Percentiles rank a stretch among this genome's conserved stretches.
Evolutionary conservation across 2,329 filamentous ascomycete species (phyloP).

Genomic region (Phialophora macrospora): DNA sequence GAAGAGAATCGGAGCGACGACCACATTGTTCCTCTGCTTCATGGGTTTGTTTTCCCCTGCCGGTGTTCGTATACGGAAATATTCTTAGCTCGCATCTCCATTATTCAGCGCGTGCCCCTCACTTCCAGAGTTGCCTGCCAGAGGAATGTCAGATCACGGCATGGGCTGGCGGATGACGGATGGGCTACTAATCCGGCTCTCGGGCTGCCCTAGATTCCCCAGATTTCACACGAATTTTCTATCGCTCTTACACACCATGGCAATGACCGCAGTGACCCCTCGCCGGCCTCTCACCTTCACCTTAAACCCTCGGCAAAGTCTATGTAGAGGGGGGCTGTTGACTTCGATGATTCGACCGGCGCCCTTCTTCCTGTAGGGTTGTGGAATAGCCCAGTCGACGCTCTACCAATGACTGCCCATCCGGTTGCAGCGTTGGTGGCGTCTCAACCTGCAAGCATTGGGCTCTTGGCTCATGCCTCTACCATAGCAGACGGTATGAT

Average conservation of each 20-base stretch:
- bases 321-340: background rate
- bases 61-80: background rate
- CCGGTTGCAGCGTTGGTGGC: slow-evolving; percentile 8
- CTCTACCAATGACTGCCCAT: slow-evolving; percentile 1
- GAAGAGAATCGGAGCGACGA: background rate
- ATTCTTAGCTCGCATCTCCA: background rate
- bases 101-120: slow-evolving; percentile 3
- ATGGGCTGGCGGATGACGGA: background rate
- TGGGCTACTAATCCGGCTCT: background rate
- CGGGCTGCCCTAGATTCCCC: slow-evolving; percentile 9
- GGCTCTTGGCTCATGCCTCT: slow-evolving; percentile 1
- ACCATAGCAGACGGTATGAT: background rate
- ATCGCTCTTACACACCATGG: slow-evolving; percentile 13
- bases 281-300: slow-evolving; percentile 19
- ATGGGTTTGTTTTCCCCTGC: background rate
- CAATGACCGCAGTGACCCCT: slow-evolving; percentile 9
- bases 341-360: background rate
- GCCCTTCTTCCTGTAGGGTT: background rate
- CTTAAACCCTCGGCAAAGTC: background rate
- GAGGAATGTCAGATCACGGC: background rate
- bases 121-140: background rate
- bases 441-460: slow-evolving; percentile 6
- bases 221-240: slow-evolving; percentile 12
- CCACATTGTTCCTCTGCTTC: background rate
- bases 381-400: background rate